Evolutionary conservation across 805 yeast genomes (phyloP).

Genomic region (Starmera pachycereana): DNA sequence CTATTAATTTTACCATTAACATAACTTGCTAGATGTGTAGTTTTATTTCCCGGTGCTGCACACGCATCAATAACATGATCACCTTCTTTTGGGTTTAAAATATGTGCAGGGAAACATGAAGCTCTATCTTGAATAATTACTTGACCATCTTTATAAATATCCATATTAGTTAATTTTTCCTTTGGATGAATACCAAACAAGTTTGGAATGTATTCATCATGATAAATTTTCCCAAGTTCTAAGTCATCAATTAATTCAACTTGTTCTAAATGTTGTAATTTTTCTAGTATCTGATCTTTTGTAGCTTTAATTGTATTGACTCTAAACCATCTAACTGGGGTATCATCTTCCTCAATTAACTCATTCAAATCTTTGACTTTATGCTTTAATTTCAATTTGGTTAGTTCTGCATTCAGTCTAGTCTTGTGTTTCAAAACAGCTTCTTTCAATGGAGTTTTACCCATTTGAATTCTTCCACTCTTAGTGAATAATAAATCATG

Average conservation of each 20-base stretch:
- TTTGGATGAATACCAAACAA: conserved; percentile 76
- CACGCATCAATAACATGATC: conserved; percentile 80
- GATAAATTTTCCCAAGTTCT: conserved; percentile 49
- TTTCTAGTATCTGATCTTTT: conserved; percentile 18
- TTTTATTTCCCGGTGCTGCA: conserved; percentile 98
- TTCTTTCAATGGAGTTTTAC: conserved; percentile 79
- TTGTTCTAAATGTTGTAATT: conserved; percentile 32
- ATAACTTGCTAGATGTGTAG: conserved; percentile 80
- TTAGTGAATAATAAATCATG: conserved; percentile 75
- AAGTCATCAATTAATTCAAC: conserved; percentile 37
- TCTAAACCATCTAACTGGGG: conserved; percentile 77
- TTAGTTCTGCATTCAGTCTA: conserved; percentile 72
- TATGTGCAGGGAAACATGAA: conserved; percentile 91
- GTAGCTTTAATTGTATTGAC: conserved; percentile 53
- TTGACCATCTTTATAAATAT: conserved; percentile 62
- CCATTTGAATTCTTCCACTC: conserved; percentile 77
- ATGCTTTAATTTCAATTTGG: conserved; percentile 63
- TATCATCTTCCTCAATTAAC: conserved; percentile 44
- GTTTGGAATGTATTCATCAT: conserved; percentile 65
- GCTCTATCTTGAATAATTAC: conserved; percentile 93
- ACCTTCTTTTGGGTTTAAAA: conserved; percentile 52
- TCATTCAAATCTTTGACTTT: conserved; percentile 49
- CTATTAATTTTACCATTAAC: conserved; percentile 28
- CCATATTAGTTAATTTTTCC: conserved; percentile 57
- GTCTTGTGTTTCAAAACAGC: conserved; percentile 71